phyloP scores from a whole-genome alignment of 805 yeast genomes.

The Sugiyamaella americana region DNA sequence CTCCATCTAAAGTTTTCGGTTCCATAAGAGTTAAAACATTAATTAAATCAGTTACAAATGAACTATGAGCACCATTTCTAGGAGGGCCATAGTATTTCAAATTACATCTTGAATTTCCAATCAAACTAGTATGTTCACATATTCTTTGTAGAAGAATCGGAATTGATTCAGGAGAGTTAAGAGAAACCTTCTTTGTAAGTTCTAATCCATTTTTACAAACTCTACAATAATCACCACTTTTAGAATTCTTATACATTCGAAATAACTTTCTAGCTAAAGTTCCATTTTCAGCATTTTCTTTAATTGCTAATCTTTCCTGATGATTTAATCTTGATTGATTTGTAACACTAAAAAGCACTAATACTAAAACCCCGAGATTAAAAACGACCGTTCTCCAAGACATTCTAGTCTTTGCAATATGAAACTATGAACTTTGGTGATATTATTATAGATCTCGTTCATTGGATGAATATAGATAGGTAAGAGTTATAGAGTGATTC shows the following conservation, averaged over 20 bases:
- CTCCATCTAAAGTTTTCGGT: conserved; percentile 49
- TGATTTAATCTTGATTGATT: not conserved
- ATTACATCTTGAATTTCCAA: not conserved
- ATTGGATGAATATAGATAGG: too few species aligned
- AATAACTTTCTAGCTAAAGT: not conserved
- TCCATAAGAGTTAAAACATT: conserved; percentile 47
- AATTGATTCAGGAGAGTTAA: not conserved
- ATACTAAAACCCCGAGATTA: too few species aligned
- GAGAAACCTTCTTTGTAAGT: not conserved
- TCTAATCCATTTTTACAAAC: conserved; percentile 3
- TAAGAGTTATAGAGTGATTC: too few species aligned
- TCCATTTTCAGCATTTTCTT: not conserved
- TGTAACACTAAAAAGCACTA: not conserved
- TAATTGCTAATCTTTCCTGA: not conserved
- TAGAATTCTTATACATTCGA: not conserved
- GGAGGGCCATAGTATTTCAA: not conserved
- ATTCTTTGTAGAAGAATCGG: conserved; percentile 1
- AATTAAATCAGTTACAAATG: conserved; percentile 38
- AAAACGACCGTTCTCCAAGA: too few species aligned
- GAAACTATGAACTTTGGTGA: too few species aligned
- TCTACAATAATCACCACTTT: conserved; percentile 1
- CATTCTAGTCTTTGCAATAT: too few species aligned
- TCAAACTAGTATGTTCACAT: not conserved
- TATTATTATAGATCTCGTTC: too few species aligned
- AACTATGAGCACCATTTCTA: conserved; percentile 7